Percentiles rank a stretch among this genome's conserved stretches.
Evolutionary conservation across 2,329 filamentous ascomycete genomes (phyloP).

Genomic region (Catunica adiposa): DNA sequence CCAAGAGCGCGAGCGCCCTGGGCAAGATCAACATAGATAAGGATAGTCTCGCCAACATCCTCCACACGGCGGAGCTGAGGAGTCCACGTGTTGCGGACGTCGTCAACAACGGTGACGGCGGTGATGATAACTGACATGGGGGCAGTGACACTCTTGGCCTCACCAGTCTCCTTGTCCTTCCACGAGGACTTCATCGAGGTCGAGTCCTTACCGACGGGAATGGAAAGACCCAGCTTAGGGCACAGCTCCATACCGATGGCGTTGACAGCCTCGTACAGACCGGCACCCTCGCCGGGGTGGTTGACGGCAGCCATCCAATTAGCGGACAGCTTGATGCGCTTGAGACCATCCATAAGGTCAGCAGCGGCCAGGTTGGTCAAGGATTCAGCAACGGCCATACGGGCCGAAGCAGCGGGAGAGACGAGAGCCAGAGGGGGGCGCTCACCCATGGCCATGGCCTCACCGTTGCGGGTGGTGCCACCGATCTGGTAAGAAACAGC

Average conservation of each 20-base stretch:
- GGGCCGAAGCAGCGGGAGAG: slow-evolving; percentile 72
- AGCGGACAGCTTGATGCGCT: slow-evolving; percentile 72
- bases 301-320: slow-evolving; percentile 99
- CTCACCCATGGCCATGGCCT: slow-evolving; percentile 97
- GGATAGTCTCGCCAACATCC: slow-evolving; percentile 73
- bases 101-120: slow-evolving; percentile 69
- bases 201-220: slow-evolving; percentile 94
- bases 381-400: slow-evolving; percentile 91
- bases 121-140: slow-evolving; percentile 85
- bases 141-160: slow-evolving; percentile 72
- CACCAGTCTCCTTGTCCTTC: slow-evolving; percentile 51
- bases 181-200: slow-evolving; percentile 98
- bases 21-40: slow-evolving; percentile 85
- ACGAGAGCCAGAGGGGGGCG: slow-evolving; percentile 81
- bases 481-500: slow-evolving; percentile 56
- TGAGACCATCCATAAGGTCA: slow-evolving; percentile 51
- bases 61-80: slow-evolving; percentile 69
- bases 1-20: slow-evolving; percentile 67
- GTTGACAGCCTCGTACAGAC: slow-evolving; percentile 82
- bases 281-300: slow-evolving; percentile 82
- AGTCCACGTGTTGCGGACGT: slow-evolving; percentile 82
- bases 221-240: slow-evolving; percentile 74
- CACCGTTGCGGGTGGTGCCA: slow-evolving; percentile 57
- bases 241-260: slow-evolving; percentile 88
- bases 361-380: slow-evolving; percentile 83